Percentiles rank a stretch among this genome's conserved stretches.
Conservation (phyloP, 495 filamentous ascomycete genomes). For the Lophiostoma macrostomum region DNA sequence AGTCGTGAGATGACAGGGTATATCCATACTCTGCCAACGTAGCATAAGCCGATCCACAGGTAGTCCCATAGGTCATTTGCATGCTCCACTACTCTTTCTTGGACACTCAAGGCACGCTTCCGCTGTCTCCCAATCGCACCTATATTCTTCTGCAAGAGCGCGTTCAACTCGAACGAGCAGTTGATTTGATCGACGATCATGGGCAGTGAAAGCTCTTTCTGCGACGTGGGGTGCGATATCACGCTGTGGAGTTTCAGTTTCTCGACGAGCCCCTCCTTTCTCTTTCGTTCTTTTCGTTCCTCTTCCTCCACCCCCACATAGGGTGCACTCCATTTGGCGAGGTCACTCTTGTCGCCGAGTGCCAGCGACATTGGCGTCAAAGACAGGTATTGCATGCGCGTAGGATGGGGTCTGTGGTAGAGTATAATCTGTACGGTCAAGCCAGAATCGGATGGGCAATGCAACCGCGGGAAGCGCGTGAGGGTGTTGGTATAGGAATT, state of each 20-base stretch:
- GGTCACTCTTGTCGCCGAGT: conserved; percentile 67
- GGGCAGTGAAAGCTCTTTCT: conserved; percentile 76
- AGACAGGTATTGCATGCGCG: conserved; percentile 95
- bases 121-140: conserved; percentile 73
- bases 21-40: conserved; percentile 70
- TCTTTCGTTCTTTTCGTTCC: conserved; percentile 56
- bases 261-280: conserved; percentile 65
- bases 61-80: conserved; percentile 80
- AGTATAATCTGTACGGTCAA: conserved; percentile 80
- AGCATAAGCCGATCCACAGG: conserved; percentile 62
- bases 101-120: conserved; percentile 84
- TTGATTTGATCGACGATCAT: conserved; percentile 93
- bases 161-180: conserved; percentile 84
- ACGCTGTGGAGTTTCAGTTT: conserved; percentile 89
- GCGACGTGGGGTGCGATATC: conserved; percentile 66
- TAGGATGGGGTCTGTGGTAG: conserved; percentile 81
- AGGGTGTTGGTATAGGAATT: conserved; percentile 59
- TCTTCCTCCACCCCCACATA: conserved; percentile 50
- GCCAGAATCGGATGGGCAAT: conserved; percentile 58
- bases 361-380: conserved; percentile 84
- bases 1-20: conserved; percentile 70
- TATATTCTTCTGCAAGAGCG: conserved; percentile 82
- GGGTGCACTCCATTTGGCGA: conserved; percentile 33
- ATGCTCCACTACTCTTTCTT: conserved; percentile 91
- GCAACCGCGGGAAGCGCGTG: conserved; percentile 63